These are phyloP conservation scores for Magnusiomyces clavatus DNA, from an alignment of 1,139 yeast species.

Conservation along the genomic window DNA sequence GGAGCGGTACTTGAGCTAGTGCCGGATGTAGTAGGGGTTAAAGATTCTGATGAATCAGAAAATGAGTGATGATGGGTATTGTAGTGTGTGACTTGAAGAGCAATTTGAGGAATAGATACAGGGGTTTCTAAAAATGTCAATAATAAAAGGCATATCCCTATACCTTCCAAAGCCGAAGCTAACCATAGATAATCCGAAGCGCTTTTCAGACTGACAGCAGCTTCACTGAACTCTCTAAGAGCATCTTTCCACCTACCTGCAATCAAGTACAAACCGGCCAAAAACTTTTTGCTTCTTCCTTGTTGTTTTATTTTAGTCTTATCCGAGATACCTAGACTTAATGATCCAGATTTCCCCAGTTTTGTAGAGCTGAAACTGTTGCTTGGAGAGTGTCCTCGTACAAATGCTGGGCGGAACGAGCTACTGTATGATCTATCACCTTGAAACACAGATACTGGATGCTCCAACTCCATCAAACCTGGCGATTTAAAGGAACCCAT, in stretches of 20 bases:
- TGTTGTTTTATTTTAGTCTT: slow-evolving; percentile 47
- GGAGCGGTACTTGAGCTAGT: slow-evolving; percentile 12
- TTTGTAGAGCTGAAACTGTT: slow-evolving; percentile 2
- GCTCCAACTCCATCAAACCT: slow-evolving; percentile 26
- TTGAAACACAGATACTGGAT: slow-evolving; percentile 8
- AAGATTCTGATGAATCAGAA: slow-evolving; percentile 7
- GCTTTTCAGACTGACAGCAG: slow-evolving; percentile 51
- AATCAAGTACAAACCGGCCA: slow-evolving; percentile 68
- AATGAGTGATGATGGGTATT: slow-evolving; percentile 4
- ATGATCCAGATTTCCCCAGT: slow-evolving; percentile 27
- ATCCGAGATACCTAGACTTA: slow-evolving; percentile 37
- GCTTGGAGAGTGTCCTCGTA: slow-evolving; percentile 2
- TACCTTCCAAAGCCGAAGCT: slow-evolving; percentile 76
- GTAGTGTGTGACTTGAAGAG: slow-evolving; percentile 18
- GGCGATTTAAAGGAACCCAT: slow-evolving; percentile 32
- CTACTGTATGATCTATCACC: slow-evolving; percentile 4
- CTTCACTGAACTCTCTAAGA: slow-evolving; percentile 60
- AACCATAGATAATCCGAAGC: slow-evolving; percentile 80
- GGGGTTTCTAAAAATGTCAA: slow-evolving; percentile 52
- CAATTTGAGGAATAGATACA: slow-evolving; percentile 50
- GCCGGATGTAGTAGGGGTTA: slow-evolving; percentile 15
- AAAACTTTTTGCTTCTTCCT: slow-evolving; percentile 69
- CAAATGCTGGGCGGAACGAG: neutral
- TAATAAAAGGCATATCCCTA: slow-evolving; percentile 58
- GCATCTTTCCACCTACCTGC: slow-evolving; percentile 78